phyloP scores from a whole-genome alignment of 441 rosid genomes.

The Pelargonium citronellum region DNA sequence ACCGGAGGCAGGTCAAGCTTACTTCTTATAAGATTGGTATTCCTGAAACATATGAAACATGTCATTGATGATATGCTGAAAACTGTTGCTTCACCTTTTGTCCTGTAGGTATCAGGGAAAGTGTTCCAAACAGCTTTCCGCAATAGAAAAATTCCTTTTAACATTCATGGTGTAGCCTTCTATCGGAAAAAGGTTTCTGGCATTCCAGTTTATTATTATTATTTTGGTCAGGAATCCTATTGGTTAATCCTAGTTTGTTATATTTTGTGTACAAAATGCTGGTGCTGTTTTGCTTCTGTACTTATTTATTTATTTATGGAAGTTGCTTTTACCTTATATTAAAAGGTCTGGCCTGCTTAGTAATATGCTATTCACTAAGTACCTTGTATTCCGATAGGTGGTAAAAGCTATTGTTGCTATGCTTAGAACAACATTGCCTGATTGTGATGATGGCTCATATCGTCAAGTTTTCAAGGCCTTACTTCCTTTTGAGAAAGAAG shows the following conservation, averaged over 20 bases:
- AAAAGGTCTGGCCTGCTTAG: conserved; percentile 5
- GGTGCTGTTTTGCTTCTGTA: neutral
- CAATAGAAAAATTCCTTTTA: conserved; percentile 87
- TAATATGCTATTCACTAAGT: conserved; percentile 14
- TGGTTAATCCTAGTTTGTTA: neutral
- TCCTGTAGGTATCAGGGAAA: conserved; percentile 73
- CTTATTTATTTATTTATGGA: neutral
- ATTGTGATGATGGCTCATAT: conserved; percentile 75
- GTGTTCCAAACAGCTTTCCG: conserved; percentile 73
- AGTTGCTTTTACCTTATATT: neutral
- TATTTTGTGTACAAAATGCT: neutral
- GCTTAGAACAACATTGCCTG: conserved; percentile 70
- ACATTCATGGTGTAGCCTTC: conserved; percentile 86
- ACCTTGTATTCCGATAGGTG: conserved; percentile 38
- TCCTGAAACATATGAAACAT: conserved; percentile 2
- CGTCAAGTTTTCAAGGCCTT: conserved; percentile 82
- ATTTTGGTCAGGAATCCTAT: neutral
- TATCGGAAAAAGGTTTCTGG: conserved; percentile 79
- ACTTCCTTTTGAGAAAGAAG: conserved; percentile 81
- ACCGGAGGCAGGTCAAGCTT: conserved; percentile 85
- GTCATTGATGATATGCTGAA: conserved; percentile 16
- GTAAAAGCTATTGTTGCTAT: conserved; percentile 69
- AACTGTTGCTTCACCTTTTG: conserved; percentile 23
- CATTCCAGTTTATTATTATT: neutral
- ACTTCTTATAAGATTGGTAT: conserved; percentile 20